Evolutionary conservation across 2,329 filamentous ascomycete species (phyloP).

Genomic region (Pestalotiopsis sp.): DNA sequence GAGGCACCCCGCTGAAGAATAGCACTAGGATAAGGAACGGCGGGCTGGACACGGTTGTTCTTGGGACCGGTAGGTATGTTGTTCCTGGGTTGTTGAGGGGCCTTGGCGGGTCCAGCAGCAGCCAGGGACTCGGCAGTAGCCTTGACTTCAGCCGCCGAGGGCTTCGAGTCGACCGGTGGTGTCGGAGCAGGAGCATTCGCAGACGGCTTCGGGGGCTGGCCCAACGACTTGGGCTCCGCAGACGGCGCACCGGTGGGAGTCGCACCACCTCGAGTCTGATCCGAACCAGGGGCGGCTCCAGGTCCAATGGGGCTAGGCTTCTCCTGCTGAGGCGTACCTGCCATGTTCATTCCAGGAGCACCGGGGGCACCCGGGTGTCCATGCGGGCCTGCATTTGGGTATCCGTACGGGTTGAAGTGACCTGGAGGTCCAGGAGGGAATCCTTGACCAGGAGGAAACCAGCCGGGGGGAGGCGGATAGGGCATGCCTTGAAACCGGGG

Average conservation of each 20-base stretch:
- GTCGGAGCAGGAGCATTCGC: constrained; percentile 53
- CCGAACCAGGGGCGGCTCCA: constrained; percentile 44
- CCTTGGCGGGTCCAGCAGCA: constrained; percentile 34
- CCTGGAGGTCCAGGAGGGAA: constrained; percentile 68
- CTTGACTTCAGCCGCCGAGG: constrained; percentile 53
- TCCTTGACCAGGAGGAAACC: constrained; percentile 76
- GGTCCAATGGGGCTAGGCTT: constrained; percentile 55
- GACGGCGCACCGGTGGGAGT: constrained; percentile 48
- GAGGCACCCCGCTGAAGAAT: constrained; percentile 27
- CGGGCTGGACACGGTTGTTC: constrained; percentile 60
- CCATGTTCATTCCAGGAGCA: constrained; percentile 30
- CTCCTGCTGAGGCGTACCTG: constrained; percentile 36
- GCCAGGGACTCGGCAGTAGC: constrained; percentile 54
- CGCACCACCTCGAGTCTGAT: constrained; percentile 45
- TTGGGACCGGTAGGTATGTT: constrained; percentile 48
- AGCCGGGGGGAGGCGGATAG: constrained; percentile 75
- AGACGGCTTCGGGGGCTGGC: constrained; percentile 46
- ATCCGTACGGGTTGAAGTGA: constrained; percentile 28
- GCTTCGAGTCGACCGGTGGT: constrained; percentile 69
- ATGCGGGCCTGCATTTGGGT: constrained; percentile 49
- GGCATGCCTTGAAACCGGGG: constrained; percentile 74
- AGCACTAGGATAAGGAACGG: constrained; percentile 60
- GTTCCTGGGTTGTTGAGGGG: constrained; percentile 34
- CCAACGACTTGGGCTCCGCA: constrained; percentile 53
- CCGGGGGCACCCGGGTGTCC: constrained; percentile 31